A percentile compares a stretch with the other conserved stretches of the same genome.
phyloP scores from a whole-genome alignment of 2,329 filamentous ascomycete genomes.

The Penicillium sp. region DNA sequence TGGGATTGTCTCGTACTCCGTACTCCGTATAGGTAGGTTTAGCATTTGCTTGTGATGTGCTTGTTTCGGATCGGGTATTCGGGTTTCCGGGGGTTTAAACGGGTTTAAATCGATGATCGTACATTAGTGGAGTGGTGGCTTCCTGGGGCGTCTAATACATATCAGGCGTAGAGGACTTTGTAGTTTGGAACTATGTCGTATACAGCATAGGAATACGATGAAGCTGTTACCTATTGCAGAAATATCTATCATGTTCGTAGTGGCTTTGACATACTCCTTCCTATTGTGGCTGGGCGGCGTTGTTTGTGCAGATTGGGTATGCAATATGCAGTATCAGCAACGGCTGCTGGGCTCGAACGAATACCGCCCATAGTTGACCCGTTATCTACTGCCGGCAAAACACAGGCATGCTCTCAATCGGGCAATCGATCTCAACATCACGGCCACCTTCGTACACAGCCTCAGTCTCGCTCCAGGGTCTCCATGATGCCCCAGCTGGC shows the following conservation, averaged over 20 bases:
- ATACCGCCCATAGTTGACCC: background rate
- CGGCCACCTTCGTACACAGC: slow-evolving; percentile 39
- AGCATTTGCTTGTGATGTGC: background rate
- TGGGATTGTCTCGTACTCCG: too few species aligned
- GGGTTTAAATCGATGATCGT: background rate
- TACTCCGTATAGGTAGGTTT: too few species aligned
- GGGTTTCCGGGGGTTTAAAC: background rate
- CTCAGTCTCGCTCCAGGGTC: slow-evolving; percentile 34
- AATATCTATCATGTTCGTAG: background rate
- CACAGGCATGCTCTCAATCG: slow-evolving; percentile 49
- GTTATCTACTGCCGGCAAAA: slow-evolving; percentile 33
- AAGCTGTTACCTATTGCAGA: too few species aligned
- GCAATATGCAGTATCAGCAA: background rate
- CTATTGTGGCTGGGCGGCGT: background rate
- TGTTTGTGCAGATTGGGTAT: background rate
- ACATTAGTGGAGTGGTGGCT: background rate
- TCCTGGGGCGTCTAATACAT: background rate
- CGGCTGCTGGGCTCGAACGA: background rate
- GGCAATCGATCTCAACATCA: slow-evolving; percentile 43
- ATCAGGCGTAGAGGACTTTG: background rate
- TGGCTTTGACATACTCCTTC: background rate
- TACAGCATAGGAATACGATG: background rate
- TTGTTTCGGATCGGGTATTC: background rate
- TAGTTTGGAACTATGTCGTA: too few species aligned
- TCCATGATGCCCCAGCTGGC: slow-evolving; percentile 49